Evolutionary conservation across 1,284 basidiomycete genomes (phyloP).

Genomic region (Ustilago cynodontis): DNA sequence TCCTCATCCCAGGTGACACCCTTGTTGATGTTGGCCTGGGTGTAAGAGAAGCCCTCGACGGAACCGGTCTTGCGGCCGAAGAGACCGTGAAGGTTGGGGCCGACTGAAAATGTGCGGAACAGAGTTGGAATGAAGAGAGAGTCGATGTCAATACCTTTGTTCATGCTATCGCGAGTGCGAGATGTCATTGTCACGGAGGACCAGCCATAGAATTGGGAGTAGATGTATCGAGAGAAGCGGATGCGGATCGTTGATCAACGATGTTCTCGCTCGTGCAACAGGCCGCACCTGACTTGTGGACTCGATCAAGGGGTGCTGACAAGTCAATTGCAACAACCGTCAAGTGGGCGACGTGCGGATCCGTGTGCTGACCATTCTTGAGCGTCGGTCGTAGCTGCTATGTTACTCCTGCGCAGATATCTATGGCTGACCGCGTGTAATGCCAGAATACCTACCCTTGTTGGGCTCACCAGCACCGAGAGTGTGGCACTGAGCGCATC

Average conservation of each 20-base stretch:
- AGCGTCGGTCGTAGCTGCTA: background rate
- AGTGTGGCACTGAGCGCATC: slow-evolving; percentile 98
- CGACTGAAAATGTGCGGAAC: slow-evolving; percentile 74
- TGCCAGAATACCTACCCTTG: slow-evolving; percentile 72
- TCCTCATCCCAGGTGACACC: slow-evolving; percentile 80
- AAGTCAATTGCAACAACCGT: too few relatives aligned
- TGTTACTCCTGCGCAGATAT: background rate
- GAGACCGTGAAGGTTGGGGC: slow-evolving; percentile 92
- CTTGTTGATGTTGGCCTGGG: slow-evolving; percentile 96
- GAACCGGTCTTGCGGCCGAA: slow-evolving; percentile 90
- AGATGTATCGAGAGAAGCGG: too few relatives aligned
- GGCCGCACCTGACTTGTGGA: too few relatives aligned
- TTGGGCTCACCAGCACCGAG: slow-evolving; percentile 83
- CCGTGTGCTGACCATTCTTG: background rate
- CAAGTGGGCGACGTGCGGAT: too few relatives aligned
- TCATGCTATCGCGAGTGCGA: too few relatives aligned
- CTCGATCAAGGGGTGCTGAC: too few relatives aligned
- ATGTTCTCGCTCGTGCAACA: too few relatives aligned
- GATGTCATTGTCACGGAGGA: background rate
- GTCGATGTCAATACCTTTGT: background rate
- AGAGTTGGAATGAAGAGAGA: background rate
- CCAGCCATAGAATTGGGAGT: too few relatives aligned
- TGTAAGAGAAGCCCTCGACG: slow-evolving; percentile 89
- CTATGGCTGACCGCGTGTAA: background rate
- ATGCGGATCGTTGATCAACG: too few relatives aligned